Percentiles rank a stretch among this genome's conserved stretches.
phyloP scores from a whole-genome alignment of 129 eudicot genomes.

The Ambrosia artemisiifolia region DNA sequence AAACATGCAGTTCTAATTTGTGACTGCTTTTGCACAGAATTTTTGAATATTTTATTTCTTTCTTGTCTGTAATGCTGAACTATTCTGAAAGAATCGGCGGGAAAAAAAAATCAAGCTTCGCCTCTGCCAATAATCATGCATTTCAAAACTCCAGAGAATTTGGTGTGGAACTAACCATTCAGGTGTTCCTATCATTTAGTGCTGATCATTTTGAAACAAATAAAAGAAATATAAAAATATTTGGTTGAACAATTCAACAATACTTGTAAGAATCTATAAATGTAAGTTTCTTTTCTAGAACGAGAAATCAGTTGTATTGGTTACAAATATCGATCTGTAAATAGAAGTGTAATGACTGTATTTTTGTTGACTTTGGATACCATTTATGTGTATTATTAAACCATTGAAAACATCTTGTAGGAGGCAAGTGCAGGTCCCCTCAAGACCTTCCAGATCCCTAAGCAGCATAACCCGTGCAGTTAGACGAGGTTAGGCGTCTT shows the following conservation, averaged over 20 bases:
- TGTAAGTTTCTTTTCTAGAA: neutral
- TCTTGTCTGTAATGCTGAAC: neutral
- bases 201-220: neutral
- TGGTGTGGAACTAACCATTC: neutral
- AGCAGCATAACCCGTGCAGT: slow-evolving; percentile 88
- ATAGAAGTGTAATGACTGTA: neutral
- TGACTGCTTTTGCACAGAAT: neutral
- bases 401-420: slow-evolving; percentile 32
- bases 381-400: neutral
- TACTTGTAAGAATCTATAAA: neutral
- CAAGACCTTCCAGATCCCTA: slow-evolving; percentile 82
- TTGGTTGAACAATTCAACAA: neutral
- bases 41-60: no score
- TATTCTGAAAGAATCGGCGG: no score
- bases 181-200: neutral
- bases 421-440: slow-evolving; percentile 82
- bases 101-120: no score
- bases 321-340: neutral
- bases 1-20: neutral
- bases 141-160: neutral
- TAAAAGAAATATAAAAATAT: neutral
- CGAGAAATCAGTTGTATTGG: neutral
- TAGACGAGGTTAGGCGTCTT: slow-evolving; percentile 58
- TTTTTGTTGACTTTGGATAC: neutral
- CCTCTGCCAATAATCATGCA: no score